These are phyloP conservation scores for Rostrohypoxylon terebratum DNA, from an alignment of 495 filamentous ascomycete genomes.

Conservation along the genomic window DNA sequence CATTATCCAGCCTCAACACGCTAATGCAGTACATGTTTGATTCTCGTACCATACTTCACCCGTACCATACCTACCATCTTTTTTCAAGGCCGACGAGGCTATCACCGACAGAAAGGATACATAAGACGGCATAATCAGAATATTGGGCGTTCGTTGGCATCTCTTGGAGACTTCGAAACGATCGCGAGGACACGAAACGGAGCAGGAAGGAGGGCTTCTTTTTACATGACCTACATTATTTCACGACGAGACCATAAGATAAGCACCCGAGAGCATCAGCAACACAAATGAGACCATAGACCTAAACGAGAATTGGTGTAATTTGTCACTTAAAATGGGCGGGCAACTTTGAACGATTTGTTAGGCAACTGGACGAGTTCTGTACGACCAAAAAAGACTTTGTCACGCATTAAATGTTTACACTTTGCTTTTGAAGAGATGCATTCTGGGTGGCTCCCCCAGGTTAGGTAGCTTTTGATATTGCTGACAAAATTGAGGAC, in stretches of 20 bases:
- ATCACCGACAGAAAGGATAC: constrained; percentile 36
- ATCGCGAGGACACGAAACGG: constrained; percentile 40
- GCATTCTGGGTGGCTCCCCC: constrained; percentile 11
- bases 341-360: constrained; percentile 33
- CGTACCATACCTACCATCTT: constrained; percentile 41
- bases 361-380: constrained; percentile 41
- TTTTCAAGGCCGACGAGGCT: constrained; percentile 27
- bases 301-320: constrained; percentile 55
- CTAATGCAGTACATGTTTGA: constrained; percentile 39
- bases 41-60: constrained; percentile 53
- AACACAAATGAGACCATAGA: constrained; percentile 54
- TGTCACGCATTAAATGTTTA: constrained; percentile 44
- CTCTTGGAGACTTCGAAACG: constrained; percentile 34
- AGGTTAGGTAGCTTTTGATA: constrained; percentile 23
- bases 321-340: constrained; percentile 54
- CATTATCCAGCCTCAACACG: background rate
- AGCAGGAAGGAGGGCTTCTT: constrained; percentile 24
- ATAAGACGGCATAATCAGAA: constrained; percentile 42
- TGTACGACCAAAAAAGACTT: constrained; percentile 51
- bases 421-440: constrained; percentile 35
- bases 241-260: constrained; percentile 52
- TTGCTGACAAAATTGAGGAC: constrained; percentile 31
- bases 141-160: constrained; percentile 49
- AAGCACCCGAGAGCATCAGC: constrained; percentile 40
- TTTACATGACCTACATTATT: constrained; percentile 49